Percentiles rank a stretch among this genome's conserved stretches.
phyloP scores from a whole-genome alignment of 495 filamentous ascomycete species.

The Podospora bellae-mahoneyi region DNA sequence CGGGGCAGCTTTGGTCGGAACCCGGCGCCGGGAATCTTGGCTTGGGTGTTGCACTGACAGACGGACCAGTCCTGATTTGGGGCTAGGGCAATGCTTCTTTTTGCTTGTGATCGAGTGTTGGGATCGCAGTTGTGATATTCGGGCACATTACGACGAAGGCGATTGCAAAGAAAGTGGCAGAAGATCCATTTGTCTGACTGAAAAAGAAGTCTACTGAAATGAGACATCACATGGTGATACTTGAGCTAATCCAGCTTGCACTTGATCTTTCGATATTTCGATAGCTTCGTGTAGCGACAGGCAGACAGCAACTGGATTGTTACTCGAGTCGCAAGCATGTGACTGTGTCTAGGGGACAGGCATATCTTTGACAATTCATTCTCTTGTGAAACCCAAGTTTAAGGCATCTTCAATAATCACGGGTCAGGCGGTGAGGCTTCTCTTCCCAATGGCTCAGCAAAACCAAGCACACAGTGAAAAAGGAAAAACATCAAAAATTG shows the following conservation, averaged over 20 bases:
- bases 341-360: not conserved
- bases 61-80: not conserved
- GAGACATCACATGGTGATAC: too few species aligned
- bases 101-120: not conserved
- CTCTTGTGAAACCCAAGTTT: too few species aligned
- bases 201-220: too few species aligned
- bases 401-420: too few species aligned
- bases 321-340: not conserved
- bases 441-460: slow-evolving; percentile 25
- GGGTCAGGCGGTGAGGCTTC: not conserved
- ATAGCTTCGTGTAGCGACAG: not conserved
- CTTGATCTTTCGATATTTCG: not conserved
- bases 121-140: not conserved
- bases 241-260: not conserved
- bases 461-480: slow-evolving; percentile 26
- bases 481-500: slow-evolving; percentile 26
- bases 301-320: not conserved
- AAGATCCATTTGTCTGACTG: too few species aligned
- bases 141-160: not conserved
- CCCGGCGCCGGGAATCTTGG: not conserved
- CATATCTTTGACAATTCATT: not conserved
- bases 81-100: not conserved
- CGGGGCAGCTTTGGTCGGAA: not conserved
- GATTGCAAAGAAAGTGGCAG: not conserved
- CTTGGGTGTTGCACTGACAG: not conserved